These are phyloP conservation scores for Penium margaritaceum DNA, from an alignment of 139 green algal species.

Conservation along the genomic window DNA sequence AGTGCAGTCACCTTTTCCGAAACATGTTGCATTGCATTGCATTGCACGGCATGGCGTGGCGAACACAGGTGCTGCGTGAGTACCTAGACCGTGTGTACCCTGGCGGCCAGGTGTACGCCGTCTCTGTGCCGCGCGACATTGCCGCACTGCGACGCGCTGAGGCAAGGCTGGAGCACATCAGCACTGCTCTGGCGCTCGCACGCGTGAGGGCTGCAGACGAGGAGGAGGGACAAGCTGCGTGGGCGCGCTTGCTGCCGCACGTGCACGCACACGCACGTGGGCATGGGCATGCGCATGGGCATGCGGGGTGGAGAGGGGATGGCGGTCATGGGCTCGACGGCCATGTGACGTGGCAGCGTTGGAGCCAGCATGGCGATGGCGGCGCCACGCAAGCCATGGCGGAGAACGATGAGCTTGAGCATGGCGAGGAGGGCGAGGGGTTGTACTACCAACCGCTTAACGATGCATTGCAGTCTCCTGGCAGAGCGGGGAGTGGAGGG, in stretches of 20 bases:
- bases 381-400: no score
- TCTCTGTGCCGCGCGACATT: constrained; percentile 27
- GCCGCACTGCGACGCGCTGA: background rate
- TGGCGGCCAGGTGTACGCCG: constrained; percentile 26
- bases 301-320: constrained; percentile 10
- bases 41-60: background rate
- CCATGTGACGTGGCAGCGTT: no score
- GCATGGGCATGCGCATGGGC: background rate
- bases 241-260: background rate
- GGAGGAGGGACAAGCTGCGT: background rate
- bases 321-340: background rate
- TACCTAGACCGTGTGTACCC: constrained; percentile 39
- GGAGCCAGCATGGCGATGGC: no score
- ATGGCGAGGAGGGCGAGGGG: no score
- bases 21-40: background rate
- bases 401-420: no score
- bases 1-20: no score
- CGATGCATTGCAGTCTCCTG: no score
- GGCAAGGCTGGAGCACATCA: background rate
- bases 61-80: constrained; percentile 8
- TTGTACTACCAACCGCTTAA: no score
- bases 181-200: background rate
- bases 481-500: background rate
- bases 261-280: background rate
- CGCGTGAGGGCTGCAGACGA: background rate